Evolutionary conservation across 1,284 basidiomycete species (phyloP).

Genomic region (Gymnopus androsaceus): DNA sequence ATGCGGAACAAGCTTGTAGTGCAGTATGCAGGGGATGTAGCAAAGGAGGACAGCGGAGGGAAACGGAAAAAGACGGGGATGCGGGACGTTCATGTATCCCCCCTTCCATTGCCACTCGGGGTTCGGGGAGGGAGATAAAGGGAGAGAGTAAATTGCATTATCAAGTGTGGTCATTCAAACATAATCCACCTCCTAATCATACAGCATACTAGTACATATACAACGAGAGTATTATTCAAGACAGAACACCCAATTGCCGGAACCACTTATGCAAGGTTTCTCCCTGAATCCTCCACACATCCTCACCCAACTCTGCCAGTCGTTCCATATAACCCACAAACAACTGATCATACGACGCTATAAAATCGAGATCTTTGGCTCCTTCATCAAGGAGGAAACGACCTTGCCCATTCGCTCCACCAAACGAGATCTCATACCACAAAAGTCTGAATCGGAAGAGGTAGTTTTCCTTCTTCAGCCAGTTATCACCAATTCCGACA

Average conservation of each 20-base stretch:
- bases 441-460: not conserved
- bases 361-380: not conserved
- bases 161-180: no score
- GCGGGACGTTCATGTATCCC: no score
- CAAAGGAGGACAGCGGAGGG: no score
- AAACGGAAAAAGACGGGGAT: no score
- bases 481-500: not conserved
- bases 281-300: not conserved
- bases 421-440: not conserved
- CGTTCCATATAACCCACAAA: not conserved
- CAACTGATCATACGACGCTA: not conserved
- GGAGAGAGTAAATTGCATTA: no score
- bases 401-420: not conserved
- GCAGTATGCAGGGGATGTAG: no score
- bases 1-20: no score
- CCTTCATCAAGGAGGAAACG: not conserved
- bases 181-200: no score
- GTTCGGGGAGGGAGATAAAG: no score
- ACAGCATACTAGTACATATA: no score
- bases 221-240: no score
- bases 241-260: not conserved
- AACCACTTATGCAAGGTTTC: not conserved
- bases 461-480: not conserved
- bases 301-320: not conserved
- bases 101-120: no score